Conservation (phyloP, 192 early-diverging fungal species). For the Umbelopsis isabellina region DNA sequence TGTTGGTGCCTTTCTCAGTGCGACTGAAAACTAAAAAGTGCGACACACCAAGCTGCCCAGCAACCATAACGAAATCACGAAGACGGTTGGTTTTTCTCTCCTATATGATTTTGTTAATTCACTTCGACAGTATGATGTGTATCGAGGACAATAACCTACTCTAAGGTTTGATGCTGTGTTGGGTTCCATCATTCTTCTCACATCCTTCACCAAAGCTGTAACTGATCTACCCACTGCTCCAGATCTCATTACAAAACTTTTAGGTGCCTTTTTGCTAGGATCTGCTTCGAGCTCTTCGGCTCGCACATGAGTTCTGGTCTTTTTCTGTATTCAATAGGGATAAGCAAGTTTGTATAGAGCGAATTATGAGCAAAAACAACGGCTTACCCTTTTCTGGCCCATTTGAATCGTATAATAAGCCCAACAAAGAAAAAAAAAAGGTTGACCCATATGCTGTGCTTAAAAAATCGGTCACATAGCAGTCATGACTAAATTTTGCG, state of each 20-base stretch:
- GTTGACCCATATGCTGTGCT: too few species aligned
- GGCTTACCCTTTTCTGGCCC: conserved; percentile 14
- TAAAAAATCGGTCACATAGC: too few species aligned
- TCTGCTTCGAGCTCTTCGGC: conserved; percentile 52
- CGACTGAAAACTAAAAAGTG: conserved; percentile 90
- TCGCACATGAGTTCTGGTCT: conserved; percentile 39
- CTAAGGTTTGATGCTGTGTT: conserved; percentile 88
- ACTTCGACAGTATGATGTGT: background rate
- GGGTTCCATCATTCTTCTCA: conserved; percentile 91
- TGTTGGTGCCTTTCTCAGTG: conserved; percentile 78
- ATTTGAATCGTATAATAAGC: background rate
- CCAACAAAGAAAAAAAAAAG: too few species aligned
- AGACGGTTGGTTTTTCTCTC: conserved; percentile 92
- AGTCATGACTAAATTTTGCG: too few species aligned
- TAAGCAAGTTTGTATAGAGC: background rate
- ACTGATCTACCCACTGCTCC: conserved; percentile 83
- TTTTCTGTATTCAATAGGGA: conserved; percentile 32
- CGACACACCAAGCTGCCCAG: conserved; percentile 82
- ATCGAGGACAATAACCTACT: conserved; percentile 48
- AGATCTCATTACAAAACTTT: conserved; percentile 91
- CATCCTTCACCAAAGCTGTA: conserved; percentile 76
- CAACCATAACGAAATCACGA: conserved; percentile 90
- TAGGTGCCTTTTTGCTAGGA: conserved; percentile 66
- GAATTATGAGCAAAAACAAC: background rate
- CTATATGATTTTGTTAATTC: conserved; percentile 20